phyloP scores from a whole-genome alignment of 2,329 filamentous ascomycete genomes.

The Ascomycota sp. region DNA sequence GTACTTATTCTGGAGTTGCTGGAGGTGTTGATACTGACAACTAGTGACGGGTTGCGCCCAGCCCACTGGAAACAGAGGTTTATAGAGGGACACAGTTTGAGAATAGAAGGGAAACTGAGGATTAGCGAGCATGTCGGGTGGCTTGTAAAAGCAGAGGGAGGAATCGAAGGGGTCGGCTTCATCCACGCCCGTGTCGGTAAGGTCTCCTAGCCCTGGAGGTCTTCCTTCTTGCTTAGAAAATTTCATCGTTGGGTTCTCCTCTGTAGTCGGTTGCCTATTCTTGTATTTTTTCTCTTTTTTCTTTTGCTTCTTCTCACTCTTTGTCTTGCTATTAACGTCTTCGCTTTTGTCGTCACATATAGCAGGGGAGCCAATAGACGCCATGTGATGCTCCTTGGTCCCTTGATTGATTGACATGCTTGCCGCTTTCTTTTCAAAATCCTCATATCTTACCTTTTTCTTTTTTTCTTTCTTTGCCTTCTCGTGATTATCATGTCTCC shows the following conservation, averaged over 20 bases:
- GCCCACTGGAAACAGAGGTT: slow-evolving; percentile 51
- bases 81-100: slow-evolving; percentile 63
- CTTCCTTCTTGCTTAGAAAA: slow-evolving; percentile 10
- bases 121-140: slow-evolving; percentile 17
- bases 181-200: slow-evolving; percentile 21
- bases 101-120: slow-evolving; percentile 51
- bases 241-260: slow-evolving; percentile 9
- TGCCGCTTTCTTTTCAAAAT: too few relatives aligned
- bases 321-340: too few relatives aligned
- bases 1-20: slow-evolving; percentile 57
- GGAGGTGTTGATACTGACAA: slow-evolving; percentile 53
- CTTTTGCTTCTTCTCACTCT: not conserved
- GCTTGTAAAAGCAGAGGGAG: slow-evolving; percentile 16
- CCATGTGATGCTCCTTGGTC: too few relatives aligned
- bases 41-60: slow-evolving; percentile 51
- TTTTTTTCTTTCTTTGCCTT: too few relatives aligned
- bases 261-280: slow-evolving; percentile 4
- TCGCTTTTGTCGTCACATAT: too few relatives aligned
- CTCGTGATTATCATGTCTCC: too few relatives aligned
- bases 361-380: too few relatives aligned
- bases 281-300: slow-evolving; percentile 4
- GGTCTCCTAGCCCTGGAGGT: slow-evolving; percentile 1
- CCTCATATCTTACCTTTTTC: too few relatives aligned
- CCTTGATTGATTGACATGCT: too few relatives aligned
- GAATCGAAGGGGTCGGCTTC: slow-evolving; percentile 9